Evolutionary conservation across 2,329 filamentous ascomycete genomes (phyloP), one percentile per base, ranked within the genome.

Genomic region (Lachnellula occidentalis): DNA sequence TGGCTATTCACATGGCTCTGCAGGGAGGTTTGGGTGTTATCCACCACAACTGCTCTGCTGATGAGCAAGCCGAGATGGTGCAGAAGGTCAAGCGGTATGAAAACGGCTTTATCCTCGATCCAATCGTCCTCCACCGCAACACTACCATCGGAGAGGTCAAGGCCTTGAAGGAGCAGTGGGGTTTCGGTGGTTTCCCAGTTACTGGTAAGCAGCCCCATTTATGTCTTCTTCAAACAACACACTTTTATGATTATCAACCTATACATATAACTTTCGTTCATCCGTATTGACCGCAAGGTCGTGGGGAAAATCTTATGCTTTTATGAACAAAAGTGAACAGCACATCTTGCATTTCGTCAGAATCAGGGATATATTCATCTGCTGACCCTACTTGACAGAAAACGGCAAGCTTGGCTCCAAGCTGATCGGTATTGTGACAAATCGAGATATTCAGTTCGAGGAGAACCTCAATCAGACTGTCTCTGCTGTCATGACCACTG

Each of bases 241-340:
- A 70, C 76, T 75, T 65, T 70, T 74, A 78, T 91, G 89, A 96
- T 96, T 94, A 90, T 80, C 82, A 79, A 83, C 78, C 80, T 78
- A 79, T 81, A 78, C 75, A 76, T 77, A 88, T 96, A 97, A 97
- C 94, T 99, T 99, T 99, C 94, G 94, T 99, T 99, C 94, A 92
- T 92, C 94, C 90, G 90, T 81, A 95, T 86, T 83, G 87, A 88
- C 86, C 80, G 81, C 77, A 85, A 81, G 82, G 88, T 90, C 81
- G 78, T 96, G 91, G 82, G 90, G 91, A 96, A 75, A 79, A 74
- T 63, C 71, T 71, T 76, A 74, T 72, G 67, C 68, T 72, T 75
- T 73, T 73, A 74, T 78, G 73, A 76, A 64, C 59, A 59, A 57
- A 49, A 50, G 36, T 31, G 45, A 53, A 61, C 62, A 54, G 46